phyloP scores from a whole-genome alignment of 257 asterid species.

The Anisodus tanguticus region DNA sequence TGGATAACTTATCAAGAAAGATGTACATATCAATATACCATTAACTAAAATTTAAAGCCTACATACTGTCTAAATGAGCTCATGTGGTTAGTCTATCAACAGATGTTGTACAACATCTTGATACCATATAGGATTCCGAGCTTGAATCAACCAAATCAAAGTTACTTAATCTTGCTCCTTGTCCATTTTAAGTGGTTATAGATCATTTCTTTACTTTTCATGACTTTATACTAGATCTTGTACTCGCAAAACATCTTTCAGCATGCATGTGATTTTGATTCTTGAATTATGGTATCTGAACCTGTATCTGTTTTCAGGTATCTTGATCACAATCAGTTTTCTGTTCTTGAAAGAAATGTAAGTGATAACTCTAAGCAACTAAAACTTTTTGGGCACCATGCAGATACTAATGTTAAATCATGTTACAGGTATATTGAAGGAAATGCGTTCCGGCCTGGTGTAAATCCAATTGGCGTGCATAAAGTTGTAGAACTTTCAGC shows the following conservation, averaged over 20 bases:
- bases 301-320: slow-evolving; percentile 52
- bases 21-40: no score
- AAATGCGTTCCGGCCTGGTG: slow-evolving; percentile 77
- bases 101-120: not conserved
- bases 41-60: no score
- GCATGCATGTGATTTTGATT: not conserved
- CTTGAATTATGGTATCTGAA: not conserved
- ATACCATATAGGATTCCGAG: not conserved
- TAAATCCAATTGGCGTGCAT: slow-evolving; percentile 78
- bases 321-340: slow-evolving; percentile 89
- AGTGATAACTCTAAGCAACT: slow-evolving; percentile 33
- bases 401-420: not conserved
- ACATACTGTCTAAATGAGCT: no score
- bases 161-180: not conserved
- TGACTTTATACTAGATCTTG: not conserved
- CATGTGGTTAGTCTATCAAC: not conserved
- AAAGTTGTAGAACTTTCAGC: slow-evolving; percentile 83
- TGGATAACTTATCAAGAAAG: no score
- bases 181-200: not conserved
- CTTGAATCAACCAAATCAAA: not conserved
- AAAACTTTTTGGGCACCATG: not conserved
- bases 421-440: slow-evolving; percentile 80
- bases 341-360: slow-evolving; percentile 92
- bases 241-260: not conserved
- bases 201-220: not conserved